Conservation (phyloP, 345 rosid genomes). For the Arabis hirsuta region DNA sequence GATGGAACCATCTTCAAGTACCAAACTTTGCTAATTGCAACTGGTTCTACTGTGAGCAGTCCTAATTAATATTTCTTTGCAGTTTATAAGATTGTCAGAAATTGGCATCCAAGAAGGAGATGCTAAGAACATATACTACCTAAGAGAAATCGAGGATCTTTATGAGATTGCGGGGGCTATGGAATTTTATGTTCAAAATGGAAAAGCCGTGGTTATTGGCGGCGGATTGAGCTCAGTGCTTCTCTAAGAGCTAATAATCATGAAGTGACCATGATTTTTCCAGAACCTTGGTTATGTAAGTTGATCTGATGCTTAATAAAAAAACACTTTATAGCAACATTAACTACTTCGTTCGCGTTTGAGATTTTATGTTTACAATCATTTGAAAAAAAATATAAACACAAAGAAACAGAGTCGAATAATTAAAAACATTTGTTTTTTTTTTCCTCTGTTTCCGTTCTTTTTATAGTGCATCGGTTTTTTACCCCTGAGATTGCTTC, state of each 20-base stretch:
- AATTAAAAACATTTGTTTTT: too few species aligned
- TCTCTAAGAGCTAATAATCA: slow-evolving; percentile 61
- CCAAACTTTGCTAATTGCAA: slow-evolving; percentile 68
- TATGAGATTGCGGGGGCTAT: slow-evolving; percentile 23
- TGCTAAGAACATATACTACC: slow-evolving; percentile 29
- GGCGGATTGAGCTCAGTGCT: slow-evolving; percentile 81
- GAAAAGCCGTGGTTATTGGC: slow-evolving; percentile 81
- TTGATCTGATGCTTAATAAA: slow-evolving; percentile 21
- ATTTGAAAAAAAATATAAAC: too few species aligned
- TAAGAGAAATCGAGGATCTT: slow-evolving; percentile 33
- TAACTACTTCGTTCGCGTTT: too few species aligned
- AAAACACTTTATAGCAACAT: too few species aligned
- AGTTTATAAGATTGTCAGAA: slow-evolving; percentile 29
- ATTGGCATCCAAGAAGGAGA: slow-evolving; percentile 19
- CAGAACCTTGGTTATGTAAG: slow-evolving; percentile 44
- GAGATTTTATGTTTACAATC: too few species aligned
- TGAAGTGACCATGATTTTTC: slow-evolving; percentile 69
- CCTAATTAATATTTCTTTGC: background rate
- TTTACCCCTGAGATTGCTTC: slow-evolving; percentile 75
- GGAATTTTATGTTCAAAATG: slow-evolving; percentile 41
- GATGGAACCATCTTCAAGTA: slow-evolving; percentile 63
- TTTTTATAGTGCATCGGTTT: slow-evolving; percentile 62
- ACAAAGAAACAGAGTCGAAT: too few species aligned
- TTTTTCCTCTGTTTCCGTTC: slow-evolving; percentile 5
- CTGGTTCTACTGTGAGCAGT: slow-evolving; percentile 61